phyloP scores from a whole-genome alignment of 2,329 filamentous ascomycete species.

The Cadophora gregata region DNA sequence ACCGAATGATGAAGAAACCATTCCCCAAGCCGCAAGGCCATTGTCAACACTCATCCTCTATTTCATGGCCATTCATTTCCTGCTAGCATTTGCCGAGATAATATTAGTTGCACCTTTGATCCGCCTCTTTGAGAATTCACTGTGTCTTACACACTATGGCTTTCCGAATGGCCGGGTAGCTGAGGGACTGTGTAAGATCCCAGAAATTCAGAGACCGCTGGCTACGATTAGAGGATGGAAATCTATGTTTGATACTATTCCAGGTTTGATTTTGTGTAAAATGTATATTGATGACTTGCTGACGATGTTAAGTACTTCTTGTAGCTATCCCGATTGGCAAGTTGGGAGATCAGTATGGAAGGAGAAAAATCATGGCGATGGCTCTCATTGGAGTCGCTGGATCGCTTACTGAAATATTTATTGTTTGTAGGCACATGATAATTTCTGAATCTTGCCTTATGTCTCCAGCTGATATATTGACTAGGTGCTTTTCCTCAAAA shows the following conservation, averaged over 20 bases:
- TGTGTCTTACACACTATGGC: conserved; percentile 39
- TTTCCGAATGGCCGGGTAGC: conserved; percentile 34
- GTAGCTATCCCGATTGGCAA: conserved; percentile 43
- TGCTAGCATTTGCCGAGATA: conserved; percentile 42
- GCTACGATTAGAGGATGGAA: conserved; percentile 44
- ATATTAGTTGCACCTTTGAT: conserved; percentile 42
- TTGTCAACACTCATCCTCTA: conserved; percentile 33
- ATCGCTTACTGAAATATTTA: conserved; percentile 38
- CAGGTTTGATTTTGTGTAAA: conserved; percentile 32
- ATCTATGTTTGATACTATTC: conserved; percentile 40
- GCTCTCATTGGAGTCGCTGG: conserved; percentile 38
- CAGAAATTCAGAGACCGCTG: conserved; percentile 39
- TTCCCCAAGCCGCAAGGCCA: conserved; percentile 12
- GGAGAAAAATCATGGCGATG: conserved; percentile 39
- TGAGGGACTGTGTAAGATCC: conserved; percentile 39
- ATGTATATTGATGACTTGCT: background rate
- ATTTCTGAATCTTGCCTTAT: no score
- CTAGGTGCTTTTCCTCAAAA: conserved; percentile 40
- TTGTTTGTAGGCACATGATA: conserved; percentile 38
- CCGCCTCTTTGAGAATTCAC: conserved; percentile 41
- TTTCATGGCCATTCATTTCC: conserved; percentile 44
- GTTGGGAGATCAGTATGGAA: conserved; percentile 40
- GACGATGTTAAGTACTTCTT: conserved; percentile 37
- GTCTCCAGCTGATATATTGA: background rate
- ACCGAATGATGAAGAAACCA: background rate